Conservation (phyloP, 768 basidiomycete genomes). For the Sistotremastrum suecicum region DNA sequence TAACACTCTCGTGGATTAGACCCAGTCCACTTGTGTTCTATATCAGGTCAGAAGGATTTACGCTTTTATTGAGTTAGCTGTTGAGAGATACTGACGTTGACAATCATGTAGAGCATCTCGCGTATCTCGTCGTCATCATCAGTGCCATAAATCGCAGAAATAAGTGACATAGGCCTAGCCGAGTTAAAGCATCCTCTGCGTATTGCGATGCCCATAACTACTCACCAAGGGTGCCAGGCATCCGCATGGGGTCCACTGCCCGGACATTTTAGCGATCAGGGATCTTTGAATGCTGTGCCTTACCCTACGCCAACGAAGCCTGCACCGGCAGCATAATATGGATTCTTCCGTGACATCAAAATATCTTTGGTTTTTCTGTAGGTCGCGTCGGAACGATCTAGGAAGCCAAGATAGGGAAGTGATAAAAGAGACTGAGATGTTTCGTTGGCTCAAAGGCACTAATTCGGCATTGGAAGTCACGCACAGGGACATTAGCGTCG, state of each 20-base stretch:
- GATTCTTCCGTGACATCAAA: constrained; percentile 49
- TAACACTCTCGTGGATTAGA: constrained; percentile 64
- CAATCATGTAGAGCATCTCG: constrained; percentile 45
- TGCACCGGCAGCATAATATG: constrained; percentile 52
- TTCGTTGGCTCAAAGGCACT: background rate
- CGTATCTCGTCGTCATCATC: constrained; percentile 60
- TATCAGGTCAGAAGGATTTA: background rate
- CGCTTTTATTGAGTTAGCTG: background rate
- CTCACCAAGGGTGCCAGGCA: constrained; percentile 56
- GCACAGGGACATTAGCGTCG: constrained; percentile 71
- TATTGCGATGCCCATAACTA: background rate
- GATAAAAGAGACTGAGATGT: constrained; percentile 50
- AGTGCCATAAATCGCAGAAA: constrained; percentile 60
- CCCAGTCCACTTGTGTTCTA: constrained; percentile 65
- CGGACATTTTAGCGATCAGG: constrained; percentile 1
- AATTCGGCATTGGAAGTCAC: constrained; percentile 11
- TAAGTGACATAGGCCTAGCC: constrained; percentile 65
- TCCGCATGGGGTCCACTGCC: constrained; percentile 63
- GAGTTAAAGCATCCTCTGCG: background rate
- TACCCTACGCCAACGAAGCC: constrained; percentile 60
- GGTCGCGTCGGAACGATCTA: constrained; percentile 40
- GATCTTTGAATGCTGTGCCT: constrained; percentile 9
- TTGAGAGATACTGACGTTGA: constrained; percentile 37
- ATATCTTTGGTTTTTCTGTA: constrained; percentile 53
- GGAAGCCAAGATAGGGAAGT: constrained; percentile 66